Conservation (phyloP, 345 rosid genomes). For the Microcos paniculata region DNA sequence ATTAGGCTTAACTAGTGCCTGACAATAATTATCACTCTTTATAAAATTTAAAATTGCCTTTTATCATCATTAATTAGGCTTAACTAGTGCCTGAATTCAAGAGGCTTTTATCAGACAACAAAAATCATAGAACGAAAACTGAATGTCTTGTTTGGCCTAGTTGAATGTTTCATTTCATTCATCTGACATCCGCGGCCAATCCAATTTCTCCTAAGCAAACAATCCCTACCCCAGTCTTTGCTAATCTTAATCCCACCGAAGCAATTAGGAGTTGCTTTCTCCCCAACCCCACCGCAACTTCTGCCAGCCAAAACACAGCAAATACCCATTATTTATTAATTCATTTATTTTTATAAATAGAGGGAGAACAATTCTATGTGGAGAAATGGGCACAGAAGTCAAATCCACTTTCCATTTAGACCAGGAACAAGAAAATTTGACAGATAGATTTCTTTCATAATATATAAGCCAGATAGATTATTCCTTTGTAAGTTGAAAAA, state of each 20-base stretch:
- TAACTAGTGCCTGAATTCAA: no score
- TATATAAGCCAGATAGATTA: not conserved
- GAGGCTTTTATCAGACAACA: not conserved
- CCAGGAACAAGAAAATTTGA: not conserved
- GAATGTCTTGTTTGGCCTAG: not conserved
- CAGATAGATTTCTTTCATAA: not conserved
- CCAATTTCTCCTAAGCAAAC: not conserved
- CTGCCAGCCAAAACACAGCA: slow-evolving; percentile 21
- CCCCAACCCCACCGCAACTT: not conserved
- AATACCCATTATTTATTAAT: not conserved
- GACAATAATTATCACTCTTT: no score
- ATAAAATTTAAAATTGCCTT: no score
- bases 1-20: no score
- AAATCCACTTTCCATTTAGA: not conserved
- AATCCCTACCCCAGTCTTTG: not conserved
- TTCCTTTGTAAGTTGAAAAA: not conserved
- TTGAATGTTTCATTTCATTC: not conserved
- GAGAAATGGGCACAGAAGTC: not conserved
- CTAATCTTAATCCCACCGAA: not conserved
- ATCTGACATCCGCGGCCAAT: not conserved
- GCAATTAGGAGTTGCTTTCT: not conserved
- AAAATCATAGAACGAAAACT: not conserved
- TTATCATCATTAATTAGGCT: no score
- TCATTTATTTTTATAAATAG: not conserved
- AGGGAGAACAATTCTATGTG: not conserved